Evolutionary conservation across 2,329 filamentous ascomycete genomes (phyloP).

Genomic region (Ceratocystis cacaofunesta): DNA sequence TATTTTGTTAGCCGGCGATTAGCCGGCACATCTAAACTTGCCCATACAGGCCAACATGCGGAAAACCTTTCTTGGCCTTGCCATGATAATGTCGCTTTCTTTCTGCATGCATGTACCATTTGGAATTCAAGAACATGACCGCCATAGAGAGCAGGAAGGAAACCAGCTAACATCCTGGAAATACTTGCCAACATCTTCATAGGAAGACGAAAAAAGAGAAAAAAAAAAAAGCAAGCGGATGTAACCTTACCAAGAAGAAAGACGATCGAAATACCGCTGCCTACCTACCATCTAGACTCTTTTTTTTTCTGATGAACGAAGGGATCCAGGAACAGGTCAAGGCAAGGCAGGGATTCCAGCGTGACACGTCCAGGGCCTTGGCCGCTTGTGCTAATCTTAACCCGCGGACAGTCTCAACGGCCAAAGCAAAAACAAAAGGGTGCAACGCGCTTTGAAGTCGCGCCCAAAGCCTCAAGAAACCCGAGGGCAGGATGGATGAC

Average conservation of each 20-base stretch:
- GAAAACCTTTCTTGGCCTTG: neutral
- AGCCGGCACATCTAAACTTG: neutral
- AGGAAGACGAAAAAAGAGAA: neutral
- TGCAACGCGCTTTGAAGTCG: neutral
- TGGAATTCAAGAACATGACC: neutral
- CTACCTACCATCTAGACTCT: neutral
- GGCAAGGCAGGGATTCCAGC: neutral
- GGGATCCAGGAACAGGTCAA: neutral
- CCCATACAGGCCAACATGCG: neutral
- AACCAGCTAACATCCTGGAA: neutral
- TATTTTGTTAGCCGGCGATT: neutral
- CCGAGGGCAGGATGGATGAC: neutral
- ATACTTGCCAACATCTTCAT: neutral
- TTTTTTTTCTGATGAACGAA: neutral
- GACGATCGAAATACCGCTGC: too few species aligned
- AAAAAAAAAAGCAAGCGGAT: neutral
- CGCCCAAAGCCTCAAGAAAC: neutral
- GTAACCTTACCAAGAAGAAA: neutral
- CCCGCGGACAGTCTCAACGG: neutral
- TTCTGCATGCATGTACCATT: neutral
- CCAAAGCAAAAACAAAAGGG: neutral
- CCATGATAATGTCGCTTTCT: neutral
- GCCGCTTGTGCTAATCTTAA: neutral
- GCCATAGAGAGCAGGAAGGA: neutral
- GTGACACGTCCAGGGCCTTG: neutral